phyloP scores from a whole-genome alignment of 2,329 filamentous ascomycete species.

The Penicillium glabrum region DNA sequence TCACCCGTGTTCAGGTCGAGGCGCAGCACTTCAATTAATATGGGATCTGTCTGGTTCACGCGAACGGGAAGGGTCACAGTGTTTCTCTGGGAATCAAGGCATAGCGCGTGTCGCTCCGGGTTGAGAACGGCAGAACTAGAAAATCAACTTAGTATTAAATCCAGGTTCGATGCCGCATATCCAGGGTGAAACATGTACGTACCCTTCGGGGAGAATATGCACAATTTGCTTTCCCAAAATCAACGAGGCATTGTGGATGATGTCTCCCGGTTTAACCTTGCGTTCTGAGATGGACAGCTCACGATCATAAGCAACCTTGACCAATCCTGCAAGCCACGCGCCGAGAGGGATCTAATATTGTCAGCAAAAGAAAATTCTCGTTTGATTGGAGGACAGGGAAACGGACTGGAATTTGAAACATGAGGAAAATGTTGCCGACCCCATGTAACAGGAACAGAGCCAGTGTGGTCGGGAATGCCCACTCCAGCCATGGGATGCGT shows the following conservation, averaged over 20 bases:
- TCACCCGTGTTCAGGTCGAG: slow-evolving; percentile 78
- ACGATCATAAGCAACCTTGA: slow-evolving; percentile 84
- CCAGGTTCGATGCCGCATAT: neutral
- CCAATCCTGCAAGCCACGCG: slow-evolving; percentile 68
- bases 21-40: slow-evolving; percentile 83
- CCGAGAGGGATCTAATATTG: slow-evolving; percentile 66
- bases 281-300: slow-evolving; percentile 93
- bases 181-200: slow-evolving; percentile 24
- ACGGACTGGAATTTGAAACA: slow-evolving; percentile 82
- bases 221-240: slow-evolving; percentile 97
- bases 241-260: slow-evolving; percentile 87
- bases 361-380: neutral
- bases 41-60: slow-evolving; percentile 90
- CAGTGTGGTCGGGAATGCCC: slow-evolving; percentile 72
- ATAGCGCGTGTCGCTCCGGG: slow-evolving; percentile 76
- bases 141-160: slow-evolving; percentile 27
- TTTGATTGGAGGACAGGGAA: neutral
- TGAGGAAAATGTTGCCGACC: slow-evolving; percentile 76
- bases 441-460: slow-evolving; percentile 71
- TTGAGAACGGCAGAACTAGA: slow-evolving; percentile 79
- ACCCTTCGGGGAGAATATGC: slow-evolving; percentile 94
- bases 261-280: slow-evolving; percentile 81
- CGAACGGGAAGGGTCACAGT: slow-evolving; percentile 73
- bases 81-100: slow-evolving; percentile 65
- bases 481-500: slow-evolving; percentile 95